Base-by-base conservation (phyloP, 116 monocot genomes). In the Dioscorea cayenensis region DNA sequence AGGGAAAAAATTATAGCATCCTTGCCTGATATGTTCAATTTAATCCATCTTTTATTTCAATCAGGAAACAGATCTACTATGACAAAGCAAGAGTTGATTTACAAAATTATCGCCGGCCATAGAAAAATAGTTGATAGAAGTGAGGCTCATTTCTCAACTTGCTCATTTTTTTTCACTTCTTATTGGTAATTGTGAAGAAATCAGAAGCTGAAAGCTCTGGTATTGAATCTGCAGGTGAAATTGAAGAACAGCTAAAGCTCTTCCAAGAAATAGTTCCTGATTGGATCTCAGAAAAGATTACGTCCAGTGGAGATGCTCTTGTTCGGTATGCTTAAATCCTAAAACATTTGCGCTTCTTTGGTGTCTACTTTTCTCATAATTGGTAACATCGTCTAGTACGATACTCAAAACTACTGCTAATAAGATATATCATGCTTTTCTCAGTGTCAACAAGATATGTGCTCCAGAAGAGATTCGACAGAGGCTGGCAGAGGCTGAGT, bases 41-140 rank as follows among this genome's bases (percentile, higher is more conserved):
- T 75, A 29, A 85, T 99, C 48, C 79, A 81, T 67, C 84, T 93
- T 20, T 77, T 91, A 70, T 89, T 86, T 67, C 94, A 90, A 64
- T 85, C 90, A 65, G 49, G 71, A 18, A 77, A 75, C 3, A 67
- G 83, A 64, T 87, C 94, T 10, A 71, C 83, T 36, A 80, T 99
- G 65, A 89, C 91, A 36, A 99, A 87, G 77, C 86, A 93, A 70
- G 90, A 94, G 49, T 83, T 99, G 13, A 63, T 99, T 17, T 69
- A 89, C 72, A 93, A 93, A 82, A 83, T 99, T 69, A 75, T 91
- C 73, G 27, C 85, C 36, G 78, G 80, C 58, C 78, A 86, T 65
- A 64, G 38, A 22, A 90, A 77, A 60, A 81, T 92, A 52, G 75
- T 81, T 66, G 96, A 97, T 65, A 78, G 65, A 82, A 74, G 95